phyloP scores from a whole-genome alignment of 1,284 basidiomycete species.

The Microbotryum saponariae region DNA sequence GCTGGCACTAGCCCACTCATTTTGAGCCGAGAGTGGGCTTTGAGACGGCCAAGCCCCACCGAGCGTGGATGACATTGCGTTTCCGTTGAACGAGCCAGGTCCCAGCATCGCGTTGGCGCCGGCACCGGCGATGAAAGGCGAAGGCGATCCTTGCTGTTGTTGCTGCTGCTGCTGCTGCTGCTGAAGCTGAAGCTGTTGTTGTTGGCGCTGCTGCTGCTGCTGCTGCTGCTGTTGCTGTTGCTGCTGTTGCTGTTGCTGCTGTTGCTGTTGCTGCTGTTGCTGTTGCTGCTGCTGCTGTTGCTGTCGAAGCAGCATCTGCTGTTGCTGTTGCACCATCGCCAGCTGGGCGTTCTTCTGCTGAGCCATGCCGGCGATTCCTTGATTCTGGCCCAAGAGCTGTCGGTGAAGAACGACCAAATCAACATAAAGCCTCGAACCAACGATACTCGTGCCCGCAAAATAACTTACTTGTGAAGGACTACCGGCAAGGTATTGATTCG shows the following conservation, averaged over 20 bases:
- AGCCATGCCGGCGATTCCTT: background rate
- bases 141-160: slow-evolving; percentile 1
- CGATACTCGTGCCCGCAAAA: too few relatives aligned
- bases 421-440: too few relatives aligned
- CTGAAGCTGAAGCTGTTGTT: slow-evolving; percentile 1
- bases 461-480: too few relatives aligned
- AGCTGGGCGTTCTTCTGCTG: background rate
- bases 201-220: background rate
- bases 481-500: too few relatives aligned
- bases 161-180: slow-evolving; percentile 3
- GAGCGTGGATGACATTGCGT: too few relatives aligned
- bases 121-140: slow-evolving; percentile 4
- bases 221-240: background rate
- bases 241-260: slow-evolving; percentile 1
- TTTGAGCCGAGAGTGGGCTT: too few relatives aligned
- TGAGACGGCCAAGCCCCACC: too few relatives aligned
- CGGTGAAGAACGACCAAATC: too few relatives aligned
- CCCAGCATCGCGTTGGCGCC: background rate
- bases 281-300: slow-evolving; percentile 2
- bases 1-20: too few relatives aligned
- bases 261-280: background rate
- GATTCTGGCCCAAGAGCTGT: background rate
- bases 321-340: slow-evolving; percentile 1
- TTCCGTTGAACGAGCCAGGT: too few relatives aligned
- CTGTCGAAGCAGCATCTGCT: background rate